phyloP scores from a whole-genome alignment of 257 asterid species.

The Petunia secreta region DNA sequence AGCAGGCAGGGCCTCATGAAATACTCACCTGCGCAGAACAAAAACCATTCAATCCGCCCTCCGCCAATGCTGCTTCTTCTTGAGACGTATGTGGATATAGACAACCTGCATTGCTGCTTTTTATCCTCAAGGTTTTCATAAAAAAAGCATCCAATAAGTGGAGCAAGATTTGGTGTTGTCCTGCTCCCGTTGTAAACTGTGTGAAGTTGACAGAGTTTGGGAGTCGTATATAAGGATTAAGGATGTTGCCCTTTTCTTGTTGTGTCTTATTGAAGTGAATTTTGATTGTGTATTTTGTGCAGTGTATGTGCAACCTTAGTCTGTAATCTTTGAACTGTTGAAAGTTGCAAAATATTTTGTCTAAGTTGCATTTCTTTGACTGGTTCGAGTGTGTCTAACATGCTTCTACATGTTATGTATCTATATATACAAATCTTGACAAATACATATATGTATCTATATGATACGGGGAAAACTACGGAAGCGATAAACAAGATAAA shows the following conservation, averaged over 20 bases:
- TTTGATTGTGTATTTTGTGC: neutral
- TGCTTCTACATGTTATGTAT: too few relatives aligned
- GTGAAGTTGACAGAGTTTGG: neutral
- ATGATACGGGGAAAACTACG: too few relatives aligned
- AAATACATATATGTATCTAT: too few relatives aligned
- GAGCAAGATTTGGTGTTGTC: neutral
- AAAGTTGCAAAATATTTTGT: neutral
- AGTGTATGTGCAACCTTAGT: neutral
- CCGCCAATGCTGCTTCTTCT: slow-evolving; percentile 46
- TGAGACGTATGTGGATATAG: slow-evolving; percentile 30
- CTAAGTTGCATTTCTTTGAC: too few relatives aligned
- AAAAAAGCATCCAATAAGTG: slow-evolving; percentile 21
- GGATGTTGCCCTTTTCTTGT: neutral
- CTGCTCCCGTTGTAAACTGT: slow-evolving; percentile 12
- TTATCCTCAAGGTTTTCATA: neutral
- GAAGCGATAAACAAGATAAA: too few relatives aligned
- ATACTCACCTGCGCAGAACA: slow-evolving; percentile 76
- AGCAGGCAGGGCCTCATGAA: slow-evolving; percentile 75
- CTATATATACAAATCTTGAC: too few relatives aligned
- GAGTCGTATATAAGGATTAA: neutral
- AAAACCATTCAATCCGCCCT: slow-evolving; percentile 56
- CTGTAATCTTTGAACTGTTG: neutral
- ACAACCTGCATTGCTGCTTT: slow-evolving; percentile 6
- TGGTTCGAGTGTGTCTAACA: too few relatives aligned
- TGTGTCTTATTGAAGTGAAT: slow-evolving; percentile 9